These are phyloP conservation scores for Mortierella sp. DNA, from an alignment of 371 early-diverging fungal genomes.

Conservation along the genomic window DNA sequence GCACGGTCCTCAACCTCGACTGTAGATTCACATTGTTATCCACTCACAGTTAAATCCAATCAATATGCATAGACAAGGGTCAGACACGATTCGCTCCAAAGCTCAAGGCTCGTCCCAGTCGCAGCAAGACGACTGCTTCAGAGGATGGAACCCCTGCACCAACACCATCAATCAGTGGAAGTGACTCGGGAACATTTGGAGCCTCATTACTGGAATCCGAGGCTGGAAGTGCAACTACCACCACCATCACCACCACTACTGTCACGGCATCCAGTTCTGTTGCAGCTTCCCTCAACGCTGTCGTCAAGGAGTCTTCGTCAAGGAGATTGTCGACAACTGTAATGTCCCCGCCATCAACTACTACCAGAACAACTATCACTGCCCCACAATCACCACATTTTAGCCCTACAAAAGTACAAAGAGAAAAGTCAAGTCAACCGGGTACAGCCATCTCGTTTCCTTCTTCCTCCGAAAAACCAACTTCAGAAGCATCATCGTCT, in stretches of 20 bases:
- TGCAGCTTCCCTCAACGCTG: not conserved
- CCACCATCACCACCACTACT: not conserved
- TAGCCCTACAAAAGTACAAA: slow-evolving; percentile 11
- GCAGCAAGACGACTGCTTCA: slow-evolving; percentile 22
- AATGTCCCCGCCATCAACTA: slow-evolving; percentile 3
- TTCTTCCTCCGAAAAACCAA: slow-evolving; percentile 1
- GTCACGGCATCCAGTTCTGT: too few relatives aligned
- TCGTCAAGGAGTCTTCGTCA: slow-evolving; percentile 3
- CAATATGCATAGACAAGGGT: slow-evolving; percentile 42
- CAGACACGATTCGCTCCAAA: slow-evolving; percentile 50
- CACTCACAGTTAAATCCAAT: not conserved
- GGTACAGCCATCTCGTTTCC: slow-evolving; percentile 18
- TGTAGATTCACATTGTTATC: not conserved
- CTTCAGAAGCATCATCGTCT: slow-evolving; percentile 1
- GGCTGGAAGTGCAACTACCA: not conserved
- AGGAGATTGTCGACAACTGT: slow-evolving; percentile 17
- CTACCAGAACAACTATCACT: slow-evolving; percentile 1
- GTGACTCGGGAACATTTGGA: slow-evolving; percentile 28
- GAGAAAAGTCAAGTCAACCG: slow-evolving; percentile 8
- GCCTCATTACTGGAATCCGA: slow-evolving; percentile 21
- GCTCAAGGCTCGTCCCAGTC: slow-evolving; percentile 50
- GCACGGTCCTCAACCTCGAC: not conserved
- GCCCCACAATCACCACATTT: slow-evolving; percentile 21
- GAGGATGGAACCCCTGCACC: slow-evolving; percentile 42
- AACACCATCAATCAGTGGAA: slow-evolving; percentile 20